Evolutionary conservation across 495 filamentous ascomycete species (phyloP).

Genomic region (Immersiella caudata): DNA sequence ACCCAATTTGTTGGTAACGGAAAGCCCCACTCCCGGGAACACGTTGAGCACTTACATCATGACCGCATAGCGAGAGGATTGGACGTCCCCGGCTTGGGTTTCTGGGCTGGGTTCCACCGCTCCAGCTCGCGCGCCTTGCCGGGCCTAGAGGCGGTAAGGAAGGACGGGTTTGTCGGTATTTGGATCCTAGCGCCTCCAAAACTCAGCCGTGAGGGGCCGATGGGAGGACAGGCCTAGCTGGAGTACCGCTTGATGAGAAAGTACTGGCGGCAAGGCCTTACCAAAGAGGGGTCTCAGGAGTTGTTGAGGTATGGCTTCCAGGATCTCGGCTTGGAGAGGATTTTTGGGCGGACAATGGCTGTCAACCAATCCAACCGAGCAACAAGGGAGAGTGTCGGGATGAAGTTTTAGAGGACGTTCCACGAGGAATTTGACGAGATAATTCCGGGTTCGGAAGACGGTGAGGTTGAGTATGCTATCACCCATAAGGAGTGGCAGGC

Average conservation of each 20-base stretch:
- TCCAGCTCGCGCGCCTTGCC: neutral
- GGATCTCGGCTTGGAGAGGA: slow-evolving; percentile 1
- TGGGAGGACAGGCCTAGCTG: slow-evolving; percentile 8
- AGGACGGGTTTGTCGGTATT: neutral
- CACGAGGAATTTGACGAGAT: slow-evolving; percentile 14
- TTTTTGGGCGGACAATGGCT: slow-evolving; percentile 17
- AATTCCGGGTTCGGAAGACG: slow-evolving; percentile 14
- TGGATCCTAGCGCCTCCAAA: neutral
- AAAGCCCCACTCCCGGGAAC: neutral
- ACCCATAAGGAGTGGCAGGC: slow-evolving; percentile 17
- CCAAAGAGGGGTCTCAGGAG: slow-evolving; percentile 15
- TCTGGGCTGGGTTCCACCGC: slow-evolving; percentile 8
- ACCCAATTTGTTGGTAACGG: slow-evolving; percentile 14
- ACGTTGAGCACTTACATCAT: neutral
- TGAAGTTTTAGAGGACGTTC: slow-evolving; percentile 10
- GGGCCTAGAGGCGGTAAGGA: neutral
- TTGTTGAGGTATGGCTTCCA: slow-evolving; percentile 19
- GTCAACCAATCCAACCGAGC: slow-evolving; percentile 14
- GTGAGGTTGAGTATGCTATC: slow-evolving; percentile 19
- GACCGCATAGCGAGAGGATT: neutral
- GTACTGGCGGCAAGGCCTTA: slow-evolving; percentile 17
- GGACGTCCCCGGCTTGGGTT: neutral
- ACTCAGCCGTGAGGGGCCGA: neutral
- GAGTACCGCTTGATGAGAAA: slow-evolving; percentile 14
- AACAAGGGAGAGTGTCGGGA: slow-evolving; percentile 17